Base-by-base conservation (phyloP, 176 grass and related monocot species). In the Aegilops sharonensis region DNA sequence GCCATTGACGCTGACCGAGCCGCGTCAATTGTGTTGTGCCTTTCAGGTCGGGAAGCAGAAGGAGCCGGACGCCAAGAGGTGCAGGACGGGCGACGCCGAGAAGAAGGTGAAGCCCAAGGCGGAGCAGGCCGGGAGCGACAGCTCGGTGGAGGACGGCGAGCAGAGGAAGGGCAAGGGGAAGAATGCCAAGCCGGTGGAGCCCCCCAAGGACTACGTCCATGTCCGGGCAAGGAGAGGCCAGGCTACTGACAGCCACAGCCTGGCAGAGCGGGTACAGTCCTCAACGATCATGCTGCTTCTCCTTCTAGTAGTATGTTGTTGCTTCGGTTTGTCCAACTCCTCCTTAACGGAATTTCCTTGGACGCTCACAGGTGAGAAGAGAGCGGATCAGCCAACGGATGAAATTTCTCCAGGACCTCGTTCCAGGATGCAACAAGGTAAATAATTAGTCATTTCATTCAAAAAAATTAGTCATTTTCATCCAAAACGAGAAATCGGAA, bases 391-490 rank as follows among this genome's bases (percentile, higher is more conserved):
- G 94, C 85, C 92, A 97, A 80, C 92, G 90, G 85, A 97, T 97
- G 94, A 97, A 94, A 73, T 66, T 92, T 72, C 94, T 97, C 27
- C 94, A 97, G 89, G 94, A 92, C 85, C 77, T 97, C 68, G 94
- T 97, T 29, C 94, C 94, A 56, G 94, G 94, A 76, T 97, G 94
- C 92, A 97, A 94, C 81, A 97, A 97, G 94, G 94, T 97, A 45
- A 11, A 9, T 42, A 47, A 47, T 13, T 47, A 5, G 13, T 48
- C 45, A 48, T 48, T 48, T 12, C 43, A 47, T 11, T 47, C 45
- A 4, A 45, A 88, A 4, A 5, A 9, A 13, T 9, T 24, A 39
- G 29, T 72, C 21, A 8, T 82, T 45, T 47, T 12, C 43, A 47
- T 11, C 11, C 45, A 4, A 21, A 79, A 89, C 12, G 34, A 27